Evolutionary conservation across 768 basidiomycete genomes (phyloP), one percentile per base, ranked within the genome.

Genomic region (Gloeopeniophorella convolvens): DNA sequence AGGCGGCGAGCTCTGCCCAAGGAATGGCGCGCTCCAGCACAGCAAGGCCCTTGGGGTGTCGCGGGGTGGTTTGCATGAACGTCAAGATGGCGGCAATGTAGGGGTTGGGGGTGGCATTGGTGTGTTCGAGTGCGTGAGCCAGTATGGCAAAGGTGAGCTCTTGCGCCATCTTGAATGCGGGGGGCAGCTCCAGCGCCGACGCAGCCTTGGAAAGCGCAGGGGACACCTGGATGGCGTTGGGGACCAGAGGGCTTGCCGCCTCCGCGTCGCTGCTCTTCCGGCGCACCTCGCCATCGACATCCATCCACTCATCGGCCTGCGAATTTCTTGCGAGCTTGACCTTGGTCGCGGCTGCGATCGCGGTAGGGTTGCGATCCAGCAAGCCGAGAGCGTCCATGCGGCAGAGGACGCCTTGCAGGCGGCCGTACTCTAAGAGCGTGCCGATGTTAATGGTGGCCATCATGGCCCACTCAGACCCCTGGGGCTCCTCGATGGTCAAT

Each of bases 381-480:
- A n/a, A n/a, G n/a, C n/a, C n/a, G n/a, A n/a, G n/a, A n/a, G n/a
- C n/a, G n/a, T n/a, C n/a, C n/a, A n/a, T n/a, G n/a, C n/a, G n/a
- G n/a, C n/a, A n/a, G n/a, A n/a, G n/a, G n/a, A n/a, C n/a, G n/a
- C 89, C 82, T 3, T 73, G 75, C 3, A 82, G 73, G 26, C 80
- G 74, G 30, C 95, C 94, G 58, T 93, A 97, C 66, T 97, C 92
- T 59, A 96, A 70, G 5, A 95, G 65, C 0, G 86, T 77, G 8
- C 79, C 74, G 28, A 96, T 72, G 64, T 94, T 94, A 58, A 89
- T 73, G 45, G 86, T 70, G 0, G 80, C 94, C 89, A 97, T 94
- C 85, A 93, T 92, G 60, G 89, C 84, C 95, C 95, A 98, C 49
- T 94, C 89, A 26, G 83, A 80, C 63, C 85, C 85, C 57, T 86